A percentile compares a stretch with the other conserved stretches of the same genome.
Evolutionary conservation across 352 stramenopile species (phyloP).

Genomic region (Globisporangium ultimum): DNA sequence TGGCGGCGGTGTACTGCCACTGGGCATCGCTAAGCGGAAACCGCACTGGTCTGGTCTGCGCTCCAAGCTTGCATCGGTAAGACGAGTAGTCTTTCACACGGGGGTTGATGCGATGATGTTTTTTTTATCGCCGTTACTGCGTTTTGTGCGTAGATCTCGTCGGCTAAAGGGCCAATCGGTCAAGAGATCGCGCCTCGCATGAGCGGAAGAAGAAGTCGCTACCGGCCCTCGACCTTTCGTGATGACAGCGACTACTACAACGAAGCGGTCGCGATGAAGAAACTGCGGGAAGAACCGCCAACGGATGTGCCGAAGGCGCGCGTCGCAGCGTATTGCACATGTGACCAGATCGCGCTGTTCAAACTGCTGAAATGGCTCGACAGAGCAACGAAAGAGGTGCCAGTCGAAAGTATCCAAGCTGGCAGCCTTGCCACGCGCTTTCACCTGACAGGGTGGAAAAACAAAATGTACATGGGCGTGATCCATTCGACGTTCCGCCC

Average conservation of each 20-base stretch:
- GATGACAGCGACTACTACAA: slow-evolving; percentile 27
- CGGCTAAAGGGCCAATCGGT: neutral
- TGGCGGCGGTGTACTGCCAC: neutral
- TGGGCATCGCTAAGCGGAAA: slow-evolving; percentile 29
- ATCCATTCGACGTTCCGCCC: slow-evolving; percentile 40
- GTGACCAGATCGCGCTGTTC: slow-evolving; percentile 66
- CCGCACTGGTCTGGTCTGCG: slow-evolving; percentile 33
- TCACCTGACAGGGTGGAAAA: slow-evolving; percentile 33
- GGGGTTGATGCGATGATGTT: neutral
- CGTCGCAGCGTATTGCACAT: slow-evolving; percentile 66
- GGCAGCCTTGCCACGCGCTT: neutral
- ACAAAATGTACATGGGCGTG: slow-evolving; percentile 75
- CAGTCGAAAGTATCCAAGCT: neutral
- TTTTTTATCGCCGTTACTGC: neutral
- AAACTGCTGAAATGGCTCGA: slow-evolving; percentile 75
- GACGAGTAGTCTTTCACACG: neutral
- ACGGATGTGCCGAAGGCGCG: slow-evolving; percentile 39
- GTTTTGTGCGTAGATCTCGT: slow-evolving; percentile 5
- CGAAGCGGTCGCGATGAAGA: slow-evolving; percentile 28
- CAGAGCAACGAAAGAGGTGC: slow-evolving; percentile 14
- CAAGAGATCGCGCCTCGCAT: slow-evolving; percentile 16
- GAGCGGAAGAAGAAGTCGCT: slow-evolving; percentile 16
- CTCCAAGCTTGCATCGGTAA: slow-evolving; percentile 23
- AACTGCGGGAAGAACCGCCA: slow-evolving; percentile 31
- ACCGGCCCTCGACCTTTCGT: slow-evolving; percentile 16